Evolutionary conservation across 768 basidiomycete genomes (phyloP), one percentile per base, ranked within the genome.

Genomic region (Boletus rufocinnamomeus): DNA sequence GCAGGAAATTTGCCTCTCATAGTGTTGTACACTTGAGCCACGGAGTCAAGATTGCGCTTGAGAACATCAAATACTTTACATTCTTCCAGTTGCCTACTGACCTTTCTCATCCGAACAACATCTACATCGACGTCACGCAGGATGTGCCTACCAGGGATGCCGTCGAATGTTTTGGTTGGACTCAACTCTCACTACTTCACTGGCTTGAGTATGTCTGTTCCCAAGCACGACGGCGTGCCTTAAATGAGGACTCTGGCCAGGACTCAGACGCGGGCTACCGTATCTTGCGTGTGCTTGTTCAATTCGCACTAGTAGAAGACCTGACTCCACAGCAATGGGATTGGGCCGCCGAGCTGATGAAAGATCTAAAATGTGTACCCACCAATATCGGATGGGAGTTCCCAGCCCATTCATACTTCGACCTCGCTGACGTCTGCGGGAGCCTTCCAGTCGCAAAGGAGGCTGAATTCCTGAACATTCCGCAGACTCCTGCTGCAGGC

Each of bases 321-420:
- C 75, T 83, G 34, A 65, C 93, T 3, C 21, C 0, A 14, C 11
- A 25, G 5, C 35, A 59, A n/a, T 97, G 95, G 93, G 68, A 71
- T 4, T 73, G 81, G 8, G 76, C 89, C 35, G 73, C 76, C 19
- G 66, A 69, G 1, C 69, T 84, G 23, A 72, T 93, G 34, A 74
- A 75, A 52, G 67, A 73, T 3, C 75, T 83, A 21, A 61, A 84
- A 2, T 90, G 88, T 65, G 81, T 94, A 38, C 90, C 91, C 2
- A 93, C 92, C 0, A 83, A 85, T 10, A 74, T 73, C 11, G 96
- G 95, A 10, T 79, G 90, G 77, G 85, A 82, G 62, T 67, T 70
- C 21, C 91, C 95, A 0, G 69, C 71, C 6, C 84, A 93, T 50
- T 76, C 88, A 5, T 96, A 95, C 74, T 95, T 97, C 67, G 75